Evolutionary conservation across 176 grass and related monocot genomes (phyloP).

Genomic region (Saccharum officinarum): DNA sequence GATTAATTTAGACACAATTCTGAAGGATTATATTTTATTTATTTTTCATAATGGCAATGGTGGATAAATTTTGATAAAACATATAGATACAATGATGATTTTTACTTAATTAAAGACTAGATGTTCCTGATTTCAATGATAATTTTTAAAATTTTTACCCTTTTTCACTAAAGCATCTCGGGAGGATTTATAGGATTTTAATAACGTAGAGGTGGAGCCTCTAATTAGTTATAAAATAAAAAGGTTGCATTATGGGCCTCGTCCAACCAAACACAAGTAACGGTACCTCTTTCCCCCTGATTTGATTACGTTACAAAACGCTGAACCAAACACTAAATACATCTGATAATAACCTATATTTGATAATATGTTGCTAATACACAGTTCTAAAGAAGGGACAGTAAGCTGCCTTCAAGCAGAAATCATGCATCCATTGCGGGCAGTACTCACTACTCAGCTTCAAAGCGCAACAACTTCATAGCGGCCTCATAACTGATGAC

Average conservation of each 20-base stretch:
- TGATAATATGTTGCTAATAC: constrained; percentile 67
- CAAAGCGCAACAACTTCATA: constrained; percentile 18
- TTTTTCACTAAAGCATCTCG: neutral
- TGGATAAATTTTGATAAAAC: no score
- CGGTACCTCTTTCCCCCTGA: neutral
- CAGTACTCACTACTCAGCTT: neutral
- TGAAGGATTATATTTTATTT: neutral
- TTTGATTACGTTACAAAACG: constrained; percentile 1
- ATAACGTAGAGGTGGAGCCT: neutral
- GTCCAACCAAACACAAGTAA: neutral
- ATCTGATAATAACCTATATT: constrained; percentile 71
- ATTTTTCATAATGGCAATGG: no score
- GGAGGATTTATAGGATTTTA: neutral
- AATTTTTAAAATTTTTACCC: neutral
- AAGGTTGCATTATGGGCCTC: neutral
- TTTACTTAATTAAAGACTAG: no score
- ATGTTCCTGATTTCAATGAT: neutral
- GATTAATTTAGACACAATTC: neutral
- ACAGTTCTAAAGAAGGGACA: constrained; percentile 35
- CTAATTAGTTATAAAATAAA: neutral
- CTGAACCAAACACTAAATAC: constrained; percentile 28
- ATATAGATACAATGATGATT: no score
- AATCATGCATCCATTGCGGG: constrained; percentile 6
- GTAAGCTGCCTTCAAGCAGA: constrained; percentile 46
- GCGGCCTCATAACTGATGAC: constrained; percentile 28